Base-by-base conservation (phyloP, 768 basidiomycete species). In the Suillus subaureus region DNA sequence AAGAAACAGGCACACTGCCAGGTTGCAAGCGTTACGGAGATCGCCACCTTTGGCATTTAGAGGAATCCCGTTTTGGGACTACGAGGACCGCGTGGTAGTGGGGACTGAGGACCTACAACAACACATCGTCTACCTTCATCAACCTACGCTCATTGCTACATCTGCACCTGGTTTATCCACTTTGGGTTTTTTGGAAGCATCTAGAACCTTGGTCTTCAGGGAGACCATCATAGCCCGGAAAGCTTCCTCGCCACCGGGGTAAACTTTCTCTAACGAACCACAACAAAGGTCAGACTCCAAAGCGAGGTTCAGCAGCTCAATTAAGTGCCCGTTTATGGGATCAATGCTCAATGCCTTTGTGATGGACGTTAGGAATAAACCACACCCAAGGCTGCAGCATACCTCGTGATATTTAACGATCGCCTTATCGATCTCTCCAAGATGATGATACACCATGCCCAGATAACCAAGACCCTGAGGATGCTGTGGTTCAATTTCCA, bases 381-480 rank as follows among this genome's bases (percentile, higher is more conserved):
- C 40, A 64, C 18, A n/a, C 8, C 43, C 39, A 13, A 18, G 16
- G 43, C 55, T 58, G 61, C 26, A 40, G 65, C 87, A 45, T 62
- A 95, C 96, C 81, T 96, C 93, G 74, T 99, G 97, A 70, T 97
- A 99, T 66, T 89, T 90, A 43, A 94, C 79, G 69, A 99, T 96
- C 3, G 97, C 93, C 15, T 85, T 84, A 69, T 96, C 90, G 7
- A 89, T 76, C 57, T 93, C 82, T 28, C 86, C 87, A 68, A 88
- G 79, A 21, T 93, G 80, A 69, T 97, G 95, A 70, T 90, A 82
- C 2, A 97, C 89, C 75, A 97, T 88, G n/a, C 95, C 97, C 1
- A 98, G 81, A 72, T 93, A 94, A 5, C 92, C 90, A 61, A 96
- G 86, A 3, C 94, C 95, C 13, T 88, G 83, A 1, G 92, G 83